Evolutionary conservation across 305 asterid species (phyloP), one percentile per base, ranked within the genome.

Genomic region (Stenogyne calaminthoides): DNA sequence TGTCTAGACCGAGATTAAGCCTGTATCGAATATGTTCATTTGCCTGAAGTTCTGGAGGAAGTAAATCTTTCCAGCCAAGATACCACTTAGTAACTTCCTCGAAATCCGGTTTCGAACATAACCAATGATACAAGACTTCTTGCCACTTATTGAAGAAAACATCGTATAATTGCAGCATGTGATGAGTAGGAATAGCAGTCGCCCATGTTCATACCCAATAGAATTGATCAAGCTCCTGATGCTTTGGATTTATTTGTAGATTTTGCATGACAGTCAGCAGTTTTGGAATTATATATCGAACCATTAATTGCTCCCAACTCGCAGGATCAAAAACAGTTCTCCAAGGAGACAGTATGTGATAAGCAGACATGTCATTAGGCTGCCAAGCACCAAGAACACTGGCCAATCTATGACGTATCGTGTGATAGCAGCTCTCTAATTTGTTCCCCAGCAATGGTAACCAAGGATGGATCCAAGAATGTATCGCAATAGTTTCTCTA

Each of bases 331-430:
- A 95, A 52, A 95, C 98, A 12, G 83, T 77, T 81, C 83, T 87
- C 98, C 98, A 95, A 14, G 98, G 98, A 62, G 97, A 89, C 65
- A 95, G 73, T 81, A 95, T 89, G 76, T 74, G 80, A 71, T 82
- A 86, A 57, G 99, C 99, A 36, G 98, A 95, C 87, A 67, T 80
- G 74, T 95, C 98, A 71, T 88, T 90, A 12, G 99, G 97, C 78
- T 94, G 92, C 99, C 99, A 94, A 27, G 96, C 97, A 70, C 92
- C 94, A 74, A 92, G 96, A 77, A 92, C 98, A 47, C 88, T 86
- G 25, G 91, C 96, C 73, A 94, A 80, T 81, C 89, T 82, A 68
- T 79, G 77, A 2, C 94, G 92, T 59, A 94, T 94, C 5, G 92
- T 92, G 81, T 85, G 95, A 76, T 90, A 92, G 83, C 95, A 88